Evolutionary conservation across 2,329 filamentous ascomycete genomes (phyloP).

Genomic region (Trichoderma breve): DNA sequence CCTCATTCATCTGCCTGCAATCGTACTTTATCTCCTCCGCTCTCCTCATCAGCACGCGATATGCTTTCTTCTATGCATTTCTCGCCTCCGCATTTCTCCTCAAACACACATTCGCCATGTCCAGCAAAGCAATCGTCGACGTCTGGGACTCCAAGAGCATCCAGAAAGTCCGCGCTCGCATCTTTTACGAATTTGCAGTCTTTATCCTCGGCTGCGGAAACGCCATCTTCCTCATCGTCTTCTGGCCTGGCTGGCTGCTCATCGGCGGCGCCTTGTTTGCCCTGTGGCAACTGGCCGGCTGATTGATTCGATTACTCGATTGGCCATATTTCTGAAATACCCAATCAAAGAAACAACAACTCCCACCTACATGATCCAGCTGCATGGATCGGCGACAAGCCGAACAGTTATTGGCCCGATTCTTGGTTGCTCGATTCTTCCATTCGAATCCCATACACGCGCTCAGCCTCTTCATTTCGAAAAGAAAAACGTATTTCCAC

Average conservation of each 20-base stretch:
- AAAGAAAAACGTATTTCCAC: constrained; percentile 94
- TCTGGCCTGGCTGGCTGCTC: constrained; percentile 58
- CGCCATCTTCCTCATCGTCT: constrained; percentile 47
- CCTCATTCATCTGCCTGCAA: constrained; percentile 30
- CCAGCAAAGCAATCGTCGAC: constrained; percentile 28
- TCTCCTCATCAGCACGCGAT: not conserved
- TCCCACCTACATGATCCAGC: not conserved
- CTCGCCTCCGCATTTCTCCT: constrained; percentile 30
- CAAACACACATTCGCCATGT: constrained; percentile 29
- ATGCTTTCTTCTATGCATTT: constrained; percentile 14
- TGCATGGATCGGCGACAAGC: not conserved
- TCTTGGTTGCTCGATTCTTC: not conserved
- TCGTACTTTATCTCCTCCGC: constrained; percentile 32
- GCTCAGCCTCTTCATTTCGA: constrained; percentile 38
- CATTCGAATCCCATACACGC: not conserved
- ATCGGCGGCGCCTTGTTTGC: constrained; percentile 39
- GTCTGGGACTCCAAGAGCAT: constrained; percentile 41
- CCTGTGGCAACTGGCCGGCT: constrained; percentile 36
- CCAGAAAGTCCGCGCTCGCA: constrained; percentile 42
- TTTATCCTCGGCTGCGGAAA: constrained; percentile 52
- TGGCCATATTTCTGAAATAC: not conserved
- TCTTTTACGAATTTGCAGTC: constrained; percentile 52
- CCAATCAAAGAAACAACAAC: not conserved
- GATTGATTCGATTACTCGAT: constrained; percentile 34
- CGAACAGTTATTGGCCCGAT: not conserved